Evolutionary conservation across 176 grass and related monocot species (phyloP).

Genomic region (Microstegium vimineum): DNA sequence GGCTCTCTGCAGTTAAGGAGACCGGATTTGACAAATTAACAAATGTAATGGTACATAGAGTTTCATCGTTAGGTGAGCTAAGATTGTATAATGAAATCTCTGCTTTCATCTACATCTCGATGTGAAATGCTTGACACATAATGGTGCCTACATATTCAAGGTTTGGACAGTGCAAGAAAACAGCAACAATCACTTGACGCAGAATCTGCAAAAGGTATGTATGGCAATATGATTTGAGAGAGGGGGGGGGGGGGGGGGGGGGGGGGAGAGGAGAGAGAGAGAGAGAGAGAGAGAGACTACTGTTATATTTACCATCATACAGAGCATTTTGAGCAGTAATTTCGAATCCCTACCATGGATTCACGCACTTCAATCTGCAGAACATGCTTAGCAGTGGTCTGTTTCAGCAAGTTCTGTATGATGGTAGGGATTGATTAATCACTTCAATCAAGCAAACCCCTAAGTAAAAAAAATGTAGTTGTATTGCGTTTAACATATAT

Average conservation of each 20-base stretch:
- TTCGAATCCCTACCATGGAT: not conserved
- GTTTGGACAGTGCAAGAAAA: conserved; percentile 12
- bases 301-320: not conserved
- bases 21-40: conserved; percentile 4
- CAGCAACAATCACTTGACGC: not conserved
- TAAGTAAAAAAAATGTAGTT: not conserved
- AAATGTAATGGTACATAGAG: not conserved
- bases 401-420: too few relatives aligned
- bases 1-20: not conserved
- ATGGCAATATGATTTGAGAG: not conserved
- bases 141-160: not conserved
- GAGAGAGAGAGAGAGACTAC: too few relatives aligned
- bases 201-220: not conserved
- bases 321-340: too few relatives aligned
- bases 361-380: not conserved
- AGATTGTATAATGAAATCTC: not conserved
- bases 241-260: too few relatives aligned
- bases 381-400: too few relatives aligned
- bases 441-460: too few relatives aligned
- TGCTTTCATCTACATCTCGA: not conserved
- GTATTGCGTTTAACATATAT: too few relatives aligned
- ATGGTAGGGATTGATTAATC: too few relatives aligned
- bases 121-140: not conserved
- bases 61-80: conserved; percentile 33
- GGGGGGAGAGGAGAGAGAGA: too few relatives aligned